These are phyloP conservation scores for Xylariaceae sp. DNA, from an alignment of 2,329 filamentous ascomycete genomes.

Conservation along the genomic window DNA sequence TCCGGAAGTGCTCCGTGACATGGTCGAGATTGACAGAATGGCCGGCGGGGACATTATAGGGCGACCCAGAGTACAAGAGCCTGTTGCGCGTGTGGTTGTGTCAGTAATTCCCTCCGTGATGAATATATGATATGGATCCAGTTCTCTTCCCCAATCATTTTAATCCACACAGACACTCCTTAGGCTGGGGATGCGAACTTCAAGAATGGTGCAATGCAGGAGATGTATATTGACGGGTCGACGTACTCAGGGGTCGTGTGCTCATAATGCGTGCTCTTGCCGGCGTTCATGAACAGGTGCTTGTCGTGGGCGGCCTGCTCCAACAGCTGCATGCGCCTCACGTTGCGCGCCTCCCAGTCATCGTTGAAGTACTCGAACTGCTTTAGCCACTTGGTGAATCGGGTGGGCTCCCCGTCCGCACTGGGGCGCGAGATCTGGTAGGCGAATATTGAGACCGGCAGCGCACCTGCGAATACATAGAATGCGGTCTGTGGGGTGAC, in stretches of 20 bases:
- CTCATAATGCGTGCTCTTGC: conserved; percentile 46
- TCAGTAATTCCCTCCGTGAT: conserved; percentile 14
- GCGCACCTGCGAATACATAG: conserved; percentile 42
- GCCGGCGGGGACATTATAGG: conserved; percentile 53
- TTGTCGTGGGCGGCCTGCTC: conserved; percentile 57
- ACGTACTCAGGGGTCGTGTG: conserved; percentile 57
- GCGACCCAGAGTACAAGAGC: conserved; percentile 47
- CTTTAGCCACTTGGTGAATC: conserved; percentile 43
- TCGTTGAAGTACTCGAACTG: conserved; percentile 46
- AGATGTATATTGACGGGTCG: conserved; percentile 2
- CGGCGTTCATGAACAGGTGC: conserved; percentile 48
- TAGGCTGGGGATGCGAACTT: too few species aligned
- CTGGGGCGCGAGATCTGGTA: conserved; percentile 49
- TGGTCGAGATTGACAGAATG: conserved; percentile 52
- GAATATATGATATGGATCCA: neutral
- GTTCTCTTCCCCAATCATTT: neutral
- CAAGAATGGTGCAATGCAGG: too few species aligned
- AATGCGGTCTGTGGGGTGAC: conserved; percentile 43
- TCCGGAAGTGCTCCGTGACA: conserved; percentile 54
- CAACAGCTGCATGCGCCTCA: conserved; percentile 47
- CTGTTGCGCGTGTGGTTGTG: conserved; percentile 33
- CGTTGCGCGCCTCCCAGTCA: conserved; percentile 49
- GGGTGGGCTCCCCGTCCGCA: conserved; percentile 48
- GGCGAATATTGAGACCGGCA: conserved; percentile 43
- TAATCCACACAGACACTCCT: neutral